A percentile compares a stretch with the other conserved stretches of the same genome.
Conservation (phyloP, 495 filamentous ascomycete species). For the Lindgomyces ingoldianus region DNA sequence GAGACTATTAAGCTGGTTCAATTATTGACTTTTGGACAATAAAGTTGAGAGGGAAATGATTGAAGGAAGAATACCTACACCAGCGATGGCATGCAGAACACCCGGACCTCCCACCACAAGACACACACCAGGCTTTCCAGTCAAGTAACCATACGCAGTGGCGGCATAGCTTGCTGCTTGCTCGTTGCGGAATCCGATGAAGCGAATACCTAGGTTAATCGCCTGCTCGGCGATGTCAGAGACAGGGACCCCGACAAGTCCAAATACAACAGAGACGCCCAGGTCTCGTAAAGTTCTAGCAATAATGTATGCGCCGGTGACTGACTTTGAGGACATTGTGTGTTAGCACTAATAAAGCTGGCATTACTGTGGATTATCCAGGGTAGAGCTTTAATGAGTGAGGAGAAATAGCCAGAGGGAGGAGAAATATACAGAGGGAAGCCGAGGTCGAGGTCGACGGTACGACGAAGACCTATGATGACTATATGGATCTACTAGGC, state of each 20-base stretch:
- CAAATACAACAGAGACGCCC: slow-evolving; percentile 62
- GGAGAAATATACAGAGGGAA: too few species aligned
- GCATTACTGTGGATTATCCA: too few species aligned
- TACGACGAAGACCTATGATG: too few species aligned
- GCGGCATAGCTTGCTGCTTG: slow-evolving; percentile 67
- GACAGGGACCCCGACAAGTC: slow-evolving; percentile 66
- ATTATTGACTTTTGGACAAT: too few species aligned
- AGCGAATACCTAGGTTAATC: slow-evolving; percentile 63
- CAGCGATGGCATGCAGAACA: slow-evolving; percentile 63
- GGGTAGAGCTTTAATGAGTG: too few species aligned
- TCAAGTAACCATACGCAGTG: slow-evolving; percentile 65
- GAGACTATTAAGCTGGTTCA: too few species aligned
- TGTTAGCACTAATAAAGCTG: too few species aligned
- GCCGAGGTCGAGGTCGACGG: too few species aligned
- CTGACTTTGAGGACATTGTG: background rate
- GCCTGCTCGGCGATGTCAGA: slow-evolving; percentile 66
- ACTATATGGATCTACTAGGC: too few species aligned
- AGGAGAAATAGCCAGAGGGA: too few species aligned
- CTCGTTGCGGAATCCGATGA: slow-evolving; percentile 67
- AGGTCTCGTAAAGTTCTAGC: slow-evolving; percentile 59
- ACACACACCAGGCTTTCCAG: slow-evolving; percentile 62
- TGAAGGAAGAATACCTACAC: slow-evolving; percentile 39
- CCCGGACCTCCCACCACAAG: slow-evolving; percentile 67
- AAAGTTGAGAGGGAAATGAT: too few species aligned
- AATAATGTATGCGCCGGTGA: slow-evolving; percentile 60